Evolutionary conservation across 176 grass and related monocot genomes (phyloP).

Genomic region (Raddia guianensis): DNA sequence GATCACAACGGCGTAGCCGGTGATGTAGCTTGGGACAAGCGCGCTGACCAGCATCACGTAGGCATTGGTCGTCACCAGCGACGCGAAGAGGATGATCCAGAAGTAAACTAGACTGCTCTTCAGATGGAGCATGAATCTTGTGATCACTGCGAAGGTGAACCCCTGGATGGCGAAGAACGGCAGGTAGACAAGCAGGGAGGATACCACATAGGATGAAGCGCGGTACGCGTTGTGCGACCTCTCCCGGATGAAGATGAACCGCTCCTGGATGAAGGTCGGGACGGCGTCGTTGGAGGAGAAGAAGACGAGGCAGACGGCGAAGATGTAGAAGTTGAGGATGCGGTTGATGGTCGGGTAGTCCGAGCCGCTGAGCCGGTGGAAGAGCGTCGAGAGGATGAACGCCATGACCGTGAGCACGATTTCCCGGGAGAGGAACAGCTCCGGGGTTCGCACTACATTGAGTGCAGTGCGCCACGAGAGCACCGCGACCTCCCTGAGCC

Average conservation of each 20-base stretch:
- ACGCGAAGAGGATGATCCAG: conserved; percentile 64
- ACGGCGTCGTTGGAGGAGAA: conserved; percentile 84
- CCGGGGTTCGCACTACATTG: conserved; percentile 67
- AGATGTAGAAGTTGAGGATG: conserved; percentile 78
- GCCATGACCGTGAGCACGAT: conserved; percentile 69
- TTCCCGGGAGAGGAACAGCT: conserved; percentile 68
- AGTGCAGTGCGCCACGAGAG: conserved; percentile 65
- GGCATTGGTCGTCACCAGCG: conserved; percentile 76
- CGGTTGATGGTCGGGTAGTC: conserved; percentile 56
- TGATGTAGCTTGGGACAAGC: conserved; percentile 75
- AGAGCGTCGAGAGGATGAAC: conserved; percentile 66
- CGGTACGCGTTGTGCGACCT: conserved; percentile 86
- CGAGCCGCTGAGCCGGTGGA: conserved; percentile 48
- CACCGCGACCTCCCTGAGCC: conserved; percentile 61
- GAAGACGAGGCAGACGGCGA: conserved; percentile 77
- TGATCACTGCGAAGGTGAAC: conserved; percentile 73
- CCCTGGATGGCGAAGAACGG: conserved; percentile 68
- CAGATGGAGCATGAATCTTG: conserved; percentile 66
- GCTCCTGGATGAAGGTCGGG: conserved; percentile 82
- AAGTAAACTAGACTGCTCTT: conserved; percentile 59
- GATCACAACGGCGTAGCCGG: conserved; percentile 74
- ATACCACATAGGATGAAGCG: conserved; percentile 78
- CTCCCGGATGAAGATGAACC: conserved; percentile 88
- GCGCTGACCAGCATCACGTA: conserved; percentile 83
- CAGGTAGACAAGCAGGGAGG: conserved; percentile 71